Percentiles rank a stretch among this genome's conserved stretches.
phyloP scores from a whole-genome alignment of 805 yeast species.

The Ogataea populi-albae region DNA sequence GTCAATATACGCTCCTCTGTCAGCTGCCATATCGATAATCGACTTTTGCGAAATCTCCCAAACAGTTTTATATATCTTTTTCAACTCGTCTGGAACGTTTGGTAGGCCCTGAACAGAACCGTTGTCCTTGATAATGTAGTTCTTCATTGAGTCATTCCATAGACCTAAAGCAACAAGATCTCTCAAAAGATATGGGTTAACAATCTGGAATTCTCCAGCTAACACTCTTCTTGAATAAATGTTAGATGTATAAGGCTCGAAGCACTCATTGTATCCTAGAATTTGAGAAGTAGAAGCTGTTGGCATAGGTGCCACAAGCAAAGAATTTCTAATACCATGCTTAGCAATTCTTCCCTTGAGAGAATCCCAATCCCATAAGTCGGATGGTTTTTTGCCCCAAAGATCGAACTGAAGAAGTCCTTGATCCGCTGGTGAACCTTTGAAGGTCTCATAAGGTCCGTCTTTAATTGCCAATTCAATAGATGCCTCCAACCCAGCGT shows the following conservation, averaged over 20 bases:
- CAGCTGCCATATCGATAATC: slow-evolving; percentile 66
- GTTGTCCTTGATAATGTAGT: slow-evolving; percentile 52
- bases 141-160: slow-evolving; percentile 58
- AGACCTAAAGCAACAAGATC: slow-evolving; percentile 58
- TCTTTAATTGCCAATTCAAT: slow-evolving; percentile 50
- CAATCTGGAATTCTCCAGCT: slow-evolving; percentile 64
- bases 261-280: slow-evolving; percentile 59
- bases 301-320: slow-evolving; percentile 64
- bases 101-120: slow-evolving; percentile 57
- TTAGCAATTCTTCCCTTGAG: slow-evolving; percentile 46
- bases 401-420: slow-evolving; percentile 56
- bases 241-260: slow-evolving; percentile 62
- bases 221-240: slow-evolving; percentile 61
- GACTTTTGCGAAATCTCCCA: slow-evolving; percentile 62
- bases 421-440: slow-evolving; percentile 59
- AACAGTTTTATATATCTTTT: slow-evolving; percentile 55
- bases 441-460: slow-evolving; percentile 49
- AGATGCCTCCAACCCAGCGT: slow-evolving; percentile 57
- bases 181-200: slow-evolving; percentile 54
- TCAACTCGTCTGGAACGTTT: slow-evolving; percentile 52
- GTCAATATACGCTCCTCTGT: slow-evolving; percentile 76
- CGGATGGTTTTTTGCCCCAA: slow-evolving; percentile 59
- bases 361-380: slow-evolving; percentile 57
- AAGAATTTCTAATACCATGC: slow-evolving; percentile 55
- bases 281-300: slow-evolving; percentile 67